Conservation (phyloP, 225 moss, liverwort and hornwort species). For the Polytrichum formosum region DNA sequence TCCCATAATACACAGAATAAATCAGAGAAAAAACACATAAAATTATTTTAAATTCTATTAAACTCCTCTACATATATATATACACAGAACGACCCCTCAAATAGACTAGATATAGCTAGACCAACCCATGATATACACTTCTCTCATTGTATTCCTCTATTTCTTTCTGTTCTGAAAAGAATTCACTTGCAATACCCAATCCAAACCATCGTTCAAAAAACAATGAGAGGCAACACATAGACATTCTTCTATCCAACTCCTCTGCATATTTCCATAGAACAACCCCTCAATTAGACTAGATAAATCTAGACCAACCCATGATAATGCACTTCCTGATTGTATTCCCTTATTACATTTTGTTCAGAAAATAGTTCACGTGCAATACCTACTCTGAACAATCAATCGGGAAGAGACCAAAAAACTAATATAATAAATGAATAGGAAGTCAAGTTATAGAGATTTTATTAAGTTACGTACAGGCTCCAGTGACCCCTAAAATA, state of each 20-base stretch:
- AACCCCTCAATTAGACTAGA: not conserved
- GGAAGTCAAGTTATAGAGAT: too few species aligned
- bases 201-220: not conserved
- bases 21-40: not conserved
- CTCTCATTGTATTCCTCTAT: not conserved
- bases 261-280: not conserved
- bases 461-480: too few species aligned
- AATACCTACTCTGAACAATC: too few species aligned
- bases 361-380: not conserved
- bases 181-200: too few species aligned
- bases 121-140: not conserved
- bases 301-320: not conserved
- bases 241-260: not conserved
- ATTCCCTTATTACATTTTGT: not conserved
- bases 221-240: not conserved
- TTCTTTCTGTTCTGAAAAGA: not conserved
- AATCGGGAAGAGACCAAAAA: not conserved
- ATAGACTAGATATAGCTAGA: not conserved
- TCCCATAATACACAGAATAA: conserved; percentile 4
- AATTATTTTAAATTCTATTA: too few species aligned
- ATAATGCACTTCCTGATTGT: not conserved
- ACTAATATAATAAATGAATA: too few species aligned
- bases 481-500: too few species aligned
- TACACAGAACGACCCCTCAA: not conserved
- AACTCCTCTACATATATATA: too few species aligned